These are phyloP conservation scores for Starmerella geochares DNA, from an alignment of 805 yeast genomes.

Conservation along the genomic window DNA sequence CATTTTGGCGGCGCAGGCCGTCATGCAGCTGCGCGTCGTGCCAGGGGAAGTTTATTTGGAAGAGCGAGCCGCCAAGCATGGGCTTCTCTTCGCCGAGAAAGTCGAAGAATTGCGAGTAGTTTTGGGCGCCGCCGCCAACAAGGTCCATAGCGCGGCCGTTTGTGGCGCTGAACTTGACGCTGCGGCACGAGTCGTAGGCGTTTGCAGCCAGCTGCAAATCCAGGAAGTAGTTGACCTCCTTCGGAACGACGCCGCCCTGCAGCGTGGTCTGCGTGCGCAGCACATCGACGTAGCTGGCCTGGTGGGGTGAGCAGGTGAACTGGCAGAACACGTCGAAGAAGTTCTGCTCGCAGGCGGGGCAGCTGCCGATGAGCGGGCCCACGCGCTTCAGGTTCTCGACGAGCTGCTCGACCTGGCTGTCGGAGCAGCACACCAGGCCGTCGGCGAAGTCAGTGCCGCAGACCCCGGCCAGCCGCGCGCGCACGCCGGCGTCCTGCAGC, in stretches of 20 bases:
- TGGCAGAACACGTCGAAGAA: slow-evolving; percentile 72
- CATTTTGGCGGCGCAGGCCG: slow-evolving; percentile 23
- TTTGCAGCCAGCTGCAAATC: slow-evolving; percentile 48
- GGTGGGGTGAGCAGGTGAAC: slow-evolving; percentile 84
- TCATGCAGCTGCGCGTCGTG: slow-evolving; percentile 23
- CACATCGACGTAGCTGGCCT: slow-evolving; percentile 62
- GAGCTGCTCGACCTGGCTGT: slow-evolving; percentile 45
- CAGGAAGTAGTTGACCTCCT: slow-evolving; percentile 57
- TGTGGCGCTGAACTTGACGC: slow-evolving; percentile 84
- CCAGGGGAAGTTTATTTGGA: slow-evolving; percentile 73
- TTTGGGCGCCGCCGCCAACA: slow-evolving; percentile 92
- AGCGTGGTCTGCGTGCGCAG: slow-evolving; percentile 42
- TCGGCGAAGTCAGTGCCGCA: slow-evolving; percentile 58
- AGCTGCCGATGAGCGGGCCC: slow-evolving; percentile 69
- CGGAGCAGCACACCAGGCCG: slow-evolving; percentile 57
- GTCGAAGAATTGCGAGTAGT: slow-evolving; percentile 61
- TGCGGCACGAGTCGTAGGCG: slow-evolving; percentile 76
- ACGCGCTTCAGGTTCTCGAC: slow-evolving; percentile 58
- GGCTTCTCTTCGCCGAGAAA: slow-evolving; percentile 94
- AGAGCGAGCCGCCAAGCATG: slow-evolving; percentile 86
- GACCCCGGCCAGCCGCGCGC: slow-evolving; percentile 39
- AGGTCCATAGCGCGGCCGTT: slow-evolving; percentile 95
- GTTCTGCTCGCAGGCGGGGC: slow-evolving; percentile 88
- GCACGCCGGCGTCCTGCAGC: slow-evolving; percentile 39
- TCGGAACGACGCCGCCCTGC: slow-evolving; percentile 49